phyloP scores from a whole-genome alignment of 1,139 yeast genomes.

The Ashbya aceris region DNA sequence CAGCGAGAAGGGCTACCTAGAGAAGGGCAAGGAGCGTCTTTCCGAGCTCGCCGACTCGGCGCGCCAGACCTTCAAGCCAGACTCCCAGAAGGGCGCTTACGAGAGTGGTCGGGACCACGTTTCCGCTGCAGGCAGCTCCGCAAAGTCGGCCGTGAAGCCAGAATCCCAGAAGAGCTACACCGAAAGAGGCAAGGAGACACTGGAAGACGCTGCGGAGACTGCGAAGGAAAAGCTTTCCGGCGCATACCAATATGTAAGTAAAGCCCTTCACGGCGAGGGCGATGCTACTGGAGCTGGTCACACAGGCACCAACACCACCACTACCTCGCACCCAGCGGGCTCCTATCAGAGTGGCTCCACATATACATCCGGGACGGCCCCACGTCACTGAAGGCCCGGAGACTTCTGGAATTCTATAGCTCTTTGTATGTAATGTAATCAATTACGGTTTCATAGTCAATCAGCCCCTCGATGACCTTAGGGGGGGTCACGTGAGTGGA shows the following conservation, averaged over 20 bases:
- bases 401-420: too few species aligned
- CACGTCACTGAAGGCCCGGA: too few species aligned
- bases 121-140: not conserved
- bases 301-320: too few species aligned
- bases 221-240: constrained; percentile 52
- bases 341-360: too few species aligned
- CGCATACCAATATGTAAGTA: constrained; percentile 55
- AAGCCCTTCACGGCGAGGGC: constrained; percentile 44
- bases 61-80: constrained; percentile 4
- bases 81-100: constrained; percentile 52
- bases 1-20: constrained; percentile 51
- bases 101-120: not conserved
- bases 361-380: too few species aligned
- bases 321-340: too few species aligned
- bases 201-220: constrained; percentile 30
- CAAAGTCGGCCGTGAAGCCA: constrained; percentile 13
- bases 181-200: constrained; percentile 41
- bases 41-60: constrained; percentile 35
- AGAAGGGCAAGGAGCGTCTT: constrained; percentile 62
- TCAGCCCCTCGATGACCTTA: too few species aligned
- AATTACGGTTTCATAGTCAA: too few species aligned
- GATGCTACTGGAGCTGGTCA: too few species aligned
- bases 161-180: constrained; percentile 33
- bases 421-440: too few species aligned
- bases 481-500: too few species aligned